These are phyloP conservation scores for Eimeria nieschulzi DNA, from an alignment of 169 alveolate species.

Conservation along the genomic window DNA sequence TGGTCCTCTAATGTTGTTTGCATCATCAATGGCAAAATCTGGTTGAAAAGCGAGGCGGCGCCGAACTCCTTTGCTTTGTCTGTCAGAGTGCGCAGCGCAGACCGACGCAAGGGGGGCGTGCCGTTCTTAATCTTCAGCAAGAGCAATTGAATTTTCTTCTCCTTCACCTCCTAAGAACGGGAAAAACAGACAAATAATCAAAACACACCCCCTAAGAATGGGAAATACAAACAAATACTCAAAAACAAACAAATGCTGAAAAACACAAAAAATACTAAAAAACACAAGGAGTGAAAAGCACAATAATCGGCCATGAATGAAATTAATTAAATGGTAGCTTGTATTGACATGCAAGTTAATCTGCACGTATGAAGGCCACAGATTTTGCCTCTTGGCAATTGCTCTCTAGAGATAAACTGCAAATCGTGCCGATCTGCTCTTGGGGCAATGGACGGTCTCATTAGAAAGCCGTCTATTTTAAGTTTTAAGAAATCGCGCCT, in stretches of 20 bases:
- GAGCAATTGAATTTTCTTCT: constrained; percentile 94
- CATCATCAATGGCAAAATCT: constrained; percentile 98
- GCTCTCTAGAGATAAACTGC: no score
- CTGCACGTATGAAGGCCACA: no score
- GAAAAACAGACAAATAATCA: no score
- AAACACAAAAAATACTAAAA: no score
- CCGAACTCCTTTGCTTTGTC: constrained; percentile 98
- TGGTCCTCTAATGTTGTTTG: constrained; percentile 95
- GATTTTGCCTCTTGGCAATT: no score
- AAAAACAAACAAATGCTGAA: background rate
- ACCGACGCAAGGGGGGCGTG: constrained; percentile 96
- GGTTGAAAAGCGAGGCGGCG: constrained; percentile 96
- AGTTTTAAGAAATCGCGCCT: constrained; percentile 59
- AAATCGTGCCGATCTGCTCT: no score
- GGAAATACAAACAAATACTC: no score
- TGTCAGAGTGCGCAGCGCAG: constrained; percentile 95
- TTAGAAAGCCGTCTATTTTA: background rate
- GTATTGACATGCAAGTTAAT: no score
- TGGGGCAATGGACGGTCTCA: no score
- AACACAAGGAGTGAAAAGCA: background rate
- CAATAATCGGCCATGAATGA: no score
- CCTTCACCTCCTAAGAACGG: constrained; percentile 94
- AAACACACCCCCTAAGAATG: constrained; percentile 92
- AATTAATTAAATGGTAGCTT: no score
- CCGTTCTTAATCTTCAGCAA: constrained; percentile 98